phyloP scores from a whole-genome alignment of 352 stramenopile genomes.

The Globisporangium emineosum region DNA sequence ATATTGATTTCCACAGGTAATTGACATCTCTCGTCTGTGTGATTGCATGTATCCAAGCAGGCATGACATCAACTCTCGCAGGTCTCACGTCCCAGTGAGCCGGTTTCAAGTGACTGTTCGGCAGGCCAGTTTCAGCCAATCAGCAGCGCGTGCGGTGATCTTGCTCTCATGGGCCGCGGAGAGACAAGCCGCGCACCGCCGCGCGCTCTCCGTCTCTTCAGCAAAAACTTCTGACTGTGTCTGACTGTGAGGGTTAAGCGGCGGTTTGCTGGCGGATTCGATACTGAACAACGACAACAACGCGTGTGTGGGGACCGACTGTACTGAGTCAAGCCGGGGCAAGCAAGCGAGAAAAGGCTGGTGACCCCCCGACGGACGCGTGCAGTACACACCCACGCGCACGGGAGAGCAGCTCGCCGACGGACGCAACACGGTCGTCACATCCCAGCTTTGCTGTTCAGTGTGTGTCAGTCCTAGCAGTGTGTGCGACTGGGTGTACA shows the following conservation, averaged over 20 bases:
- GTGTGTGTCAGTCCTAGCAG: background rate
- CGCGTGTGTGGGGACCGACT: background rate
- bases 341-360: constrained; percentile 3
- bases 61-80: background rate
- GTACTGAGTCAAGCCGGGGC: background rate
- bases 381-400: background rate
- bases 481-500: background rate
- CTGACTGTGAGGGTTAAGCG: background rate
- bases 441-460: background rate
- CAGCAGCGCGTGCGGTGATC: constrained; percentile 1
- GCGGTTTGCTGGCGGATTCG: background rate
- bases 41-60: too few relatives aligned
- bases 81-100: constrained; percentile 2
- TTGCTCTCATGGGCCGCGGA: constrained; percentile 5
- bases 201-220: constrained; percentile 12
- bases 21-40: background rate
- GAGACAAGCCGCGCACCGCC: constrained; percentile 3
- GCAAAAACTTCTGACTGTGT: constrained; percentile 1
- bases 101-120: constrained; percentile 8
- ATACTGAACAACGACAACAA: background rate
- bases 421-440: background rate
- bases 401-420: background rate
- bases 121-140: constrained; percentile 2
- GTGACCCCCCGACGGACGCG: background rate
- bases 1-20: background rate